Percentiles rank a stretch among this genome's conserved stretches.
Evolutionary conservation across 768 basidiomycete genomes (phyloP).

Genomic region (Tulasnella sp.): DNA sequence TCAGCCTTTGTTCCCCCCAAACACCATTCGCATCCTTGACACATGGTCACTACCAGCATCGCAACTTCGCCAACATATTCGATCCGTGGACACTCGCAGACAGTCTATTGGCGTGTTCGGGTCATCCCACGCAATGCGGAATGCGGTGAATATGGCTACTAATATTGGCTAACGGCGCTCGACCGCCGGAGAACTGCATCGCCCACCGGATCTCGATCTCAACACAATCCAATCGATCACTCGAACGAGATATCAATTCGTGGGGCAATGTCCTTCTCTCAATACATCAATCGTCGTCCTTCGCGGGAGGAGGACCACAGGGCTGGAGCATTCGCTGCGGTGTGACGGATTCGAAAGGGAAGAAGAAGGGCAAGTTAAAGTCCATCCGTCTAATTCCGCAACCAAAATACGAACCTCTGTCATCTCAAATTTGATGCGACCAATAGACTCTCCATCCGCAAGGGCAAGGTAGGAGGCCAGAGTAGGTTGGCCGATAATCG

Average conservation of each 20-base stretch:
- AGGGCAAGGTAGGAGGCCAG: slow-evolving; percentile 81
- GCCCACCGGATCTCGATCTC: background rate
- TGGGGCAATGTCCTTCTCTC: background rate
- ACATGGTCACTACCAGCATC: background rate
- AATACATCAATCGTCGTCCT: slow-evolving; percentile 54
- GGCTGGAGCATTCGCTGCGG: slow-evolving; percentile 86
- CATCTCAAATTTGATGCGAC: slow-evolving; percentile 87
- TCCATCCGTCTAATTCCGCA: slow-evolving; percentile 15
- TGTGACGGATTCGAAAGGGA: background rate
- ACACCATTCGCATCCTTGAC: background rate
- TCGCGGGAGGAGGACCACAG: slow-evolving; percentile 83
- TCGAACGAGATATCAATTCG: background rate
- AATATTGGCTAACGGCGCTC: too few species aligned
- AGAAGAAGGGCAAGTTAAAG: background rate
- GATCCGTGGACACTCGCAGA: background rate
- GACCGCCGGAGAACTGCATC: background rate
- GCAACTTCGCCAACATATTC: background rate
- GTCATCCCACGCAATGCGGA: background rate
- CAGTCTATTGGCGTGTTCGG: background rate
- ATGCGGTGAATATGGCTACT: background rate
- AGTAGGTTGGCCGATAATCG: slow-evolving; percentile 86
- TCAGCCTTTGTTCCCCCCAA: background rate
- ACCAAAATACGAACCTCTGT: slow-evolving; percentile 58
- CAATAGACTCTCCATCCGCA: slow-evolving; percentile 90
- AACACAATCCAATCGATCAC: background rate